Evolutionary conservation across 1,284 basidiomycete genomes (phyloP), one percentile per base, ranked within the genome.

Genomic region (Polyporus tsugae): DNA sequence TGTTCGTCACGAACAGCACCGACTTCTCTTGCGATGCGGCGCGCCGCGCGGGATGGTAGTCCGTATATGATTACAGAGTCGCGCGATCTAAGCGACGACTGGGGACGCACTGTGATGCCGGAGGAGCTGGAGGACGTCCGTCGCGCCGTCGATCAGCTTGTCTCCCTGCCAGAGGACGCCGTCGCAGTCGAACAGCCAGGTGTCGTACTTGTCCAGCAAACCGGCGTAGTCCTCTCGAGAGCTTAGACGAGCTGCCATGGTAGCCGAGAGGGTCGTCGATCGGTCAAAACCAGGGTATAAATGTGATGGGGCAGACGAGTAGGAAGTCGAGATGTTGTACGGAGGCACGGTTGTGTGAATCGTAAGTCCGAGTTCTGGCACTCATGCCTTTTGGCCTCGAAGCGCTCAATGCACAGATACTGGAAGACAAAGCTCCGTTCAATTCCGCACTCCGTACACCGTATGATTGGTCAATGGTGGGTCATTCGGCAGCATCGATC

Each of bases 181-280:
- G 78, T 99, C 97, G 79, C 96, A 99, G 81, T 99, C 98, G 75
- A 98, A 95, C 77, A 98, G 87, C 88, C 95, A 97, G 25, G 94
- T 96, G 78, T 98, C 96, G 78, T 93, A 95, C 73, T 87, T 87
- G 79, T 94, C 90, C 65, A 97, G 74, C 49, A 95, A 78, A 25
- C 79, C 75, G 65, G 85, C 78, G 75, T 93, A 93, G 71, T 91
- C 86, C 35, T 82, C 80, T 10, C 79, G 71, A 52, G 85, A 76
- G 7, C 71, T 73, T 44, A 79, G 70, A 22, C 75, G 73, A 25
- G 73, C 60, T 11, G 77, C 76, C 76, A 77, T 77, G 19, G 57
- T 64, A 44, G 29, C 38, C 15, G 17, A 59, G 36, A 38, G 22
- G n/a, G 36, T 38, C 36, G n/a, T 35, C n/a, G 36, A 59, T 7